phyloP scores from a whole-genome alignment of 73 alveolate species.

The Tetrahymena borealis region DNA sequence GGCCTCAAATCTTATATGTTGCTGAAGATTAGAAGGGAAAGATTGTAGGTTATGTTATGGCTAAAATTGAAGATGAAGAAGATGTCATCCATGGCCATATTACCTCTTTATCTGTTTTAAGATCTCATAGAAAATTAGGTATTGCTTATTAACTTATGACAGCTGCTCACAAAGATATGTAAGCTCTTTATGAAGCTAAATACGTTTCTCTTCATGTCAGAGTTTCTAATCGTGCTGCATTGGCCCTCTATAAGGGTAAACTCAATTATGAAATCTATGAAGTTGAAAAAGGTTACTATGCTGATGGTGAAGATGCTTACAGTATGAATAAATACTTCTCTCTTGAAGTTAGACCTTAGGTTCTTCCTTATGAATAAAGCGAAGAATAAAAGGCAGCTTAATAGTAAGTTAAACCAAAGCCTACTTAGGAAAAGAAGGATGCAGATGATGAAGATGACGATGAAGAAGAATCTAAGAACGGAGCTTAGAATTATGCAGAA shows the following conservation, averaged over 20 bases:
- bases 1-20: constrained; percentile 91
- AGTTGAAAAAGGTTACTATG: constrained; percentile 78
- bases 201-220: constrained; percentile 88
- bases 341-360: neutral
- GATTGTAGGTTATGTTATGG: constrained; percentile 77
- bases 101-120: constrained; percentile 83
- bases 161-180: constrained; percentile 78
- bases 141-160: constrained; percentile 89
- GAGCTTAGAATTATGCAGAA: neutral
- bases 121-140: constrained; percentile 93
- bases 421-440: neutral
- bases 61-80: constrained; percentile 72
- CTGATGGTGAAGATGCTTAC: constrained; percentile 95
- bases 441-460: neutral
- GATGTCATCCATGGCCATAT: constrained; percentile 86
- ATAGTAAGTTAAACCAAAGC: neutral
- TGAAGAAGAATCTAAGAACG: neutral
- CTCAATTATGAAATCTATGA: constrained; percentile 73
- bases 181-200: constrained; percentile 73
- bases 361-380: neutral
- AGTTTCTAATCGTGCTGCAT: constrained; percentile 89
- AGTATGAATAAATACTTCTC: constrained; percentile 86
- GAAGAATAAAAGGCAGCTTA: neutral
- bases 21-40: constrained; percentile 91
- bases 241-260: constrained; percentile 71